phyloP scores from a whole-genome alignment of 768 basidiomycete species.

The Sarcomyxa edulis region DNA sequence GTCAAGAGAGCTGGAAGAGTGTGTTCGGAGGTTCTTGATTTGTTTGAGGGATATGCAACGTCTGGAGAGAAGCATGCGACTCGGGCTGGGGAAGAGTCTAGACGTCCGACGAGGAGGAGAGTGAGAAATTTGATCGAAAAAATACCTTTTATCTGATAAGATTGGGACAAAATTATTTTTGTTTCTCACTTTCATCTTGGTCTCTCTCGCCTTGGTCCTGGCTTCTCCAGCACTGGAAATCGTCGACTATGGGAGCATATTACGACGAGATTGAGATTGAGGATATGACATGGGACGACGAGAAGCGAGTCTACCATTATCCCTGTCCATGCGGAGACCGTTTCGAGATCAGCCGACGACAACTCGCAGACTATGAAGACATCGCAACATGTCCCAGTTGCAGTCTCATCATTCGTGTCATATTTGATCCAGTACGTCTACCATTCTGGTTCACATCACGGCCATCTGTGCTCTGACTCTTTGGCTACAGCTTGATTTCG shows the following conservation, averaged over 20 bases:
- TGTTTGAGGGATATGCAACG: too few relatives aligned
- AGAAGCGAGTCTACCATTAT: conserved; percentile 84
- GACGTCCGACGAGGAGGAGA: too few relatives aligned
- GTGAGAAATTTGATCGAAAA: too few relatives aligned
- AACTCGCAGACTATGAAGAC: conserved; percentile 88
- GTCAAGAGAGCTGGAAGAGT: too few relatives aligned
- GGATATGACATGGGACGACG: conserved; percentile 89
- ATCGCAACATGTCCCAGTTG: conserved; percentile 96
- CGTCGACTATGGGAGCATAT: conserved; percentile 65
- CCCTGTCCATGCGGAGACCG: conserved; percentile 98
- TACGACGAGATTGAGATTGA: conserved; percentile 99
- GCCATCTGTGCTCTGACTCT: conserved; percentile 8
- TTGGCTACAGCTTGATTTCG: conserved; percentile 66
- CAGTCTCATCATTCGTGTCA: conserved; percentile 84
- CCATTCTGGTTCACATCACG: conserved; percentile 7
- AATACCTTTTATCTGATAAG: too few relatives aligned
- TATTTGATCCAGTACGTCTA: conserved; percentile 93
- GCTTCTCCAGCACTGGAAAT: too few relatives aligned
- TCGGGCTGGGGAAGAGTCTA: too few relatives aligned
- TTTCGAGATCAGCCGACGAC: conserved; percentile 87
- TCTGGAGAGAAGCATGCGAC: too few relatives aligned
- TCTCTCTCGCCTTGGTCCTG: too few relatives aligned
- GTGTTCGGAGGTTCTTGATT: too few relatives aligned
- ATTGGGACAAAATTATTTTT: too few relatives aligned
- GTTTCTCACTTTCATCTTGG: too few relatives aligned